phyloP scores from a whole-genome alignment of 2,329 filamentous ascomycete genomes.

The Cadophora malorum region DNA sequence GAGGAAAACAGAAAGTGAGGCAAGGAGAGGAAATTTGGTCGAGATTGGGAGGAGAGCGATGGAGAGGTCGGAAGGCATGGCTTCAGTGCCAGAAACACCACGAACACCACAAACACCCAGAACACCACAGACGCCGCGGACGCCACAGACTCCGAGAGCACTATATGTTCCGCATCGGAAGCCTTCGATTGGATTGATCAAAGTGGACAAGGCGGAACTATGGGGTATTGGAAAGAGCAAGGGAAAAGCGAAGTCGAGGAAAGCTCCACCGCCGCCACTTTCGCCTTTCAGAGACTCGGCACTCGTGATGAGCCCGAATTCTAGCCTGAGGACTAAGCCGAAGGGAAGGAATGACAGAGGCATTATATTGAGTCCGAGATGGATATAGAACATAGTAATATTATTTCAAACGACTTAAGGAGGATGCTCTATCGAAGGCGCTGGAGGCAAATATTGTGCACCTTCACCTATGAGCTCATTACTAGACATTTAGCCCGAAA shows the following conservation, averaged over 20 bases:
- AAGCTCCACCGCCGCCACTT: not conserved
- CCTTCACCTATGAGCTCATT: no score
- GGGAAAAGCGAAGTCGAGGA: not conserved
- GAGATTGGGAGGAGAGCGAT: constrained; percentile 14
- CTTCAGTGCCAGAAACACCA: not conserved
- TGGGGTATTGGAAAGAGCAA: not conserved
- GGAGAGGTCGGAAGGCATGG: constrained; percentile 4
- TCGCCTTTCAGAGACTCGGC: constrained; percentile 10
- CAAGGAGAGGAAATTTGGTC: not conserved
- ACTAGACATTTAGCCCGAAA: no score
- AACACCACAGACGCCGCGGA: not conserved
- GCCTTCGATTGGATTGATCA: not conserved
- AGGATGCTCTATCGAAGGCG: not conserved
- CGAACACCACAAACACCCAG: not conserved
- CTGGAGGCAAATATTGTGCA: not conserved
- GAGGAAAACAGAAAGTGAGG: not conserved
- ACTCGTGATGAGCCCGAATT: not conserved
- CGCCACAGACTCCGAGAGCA: not conserved
- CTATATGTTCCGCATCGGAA: constrained; percentile 2
- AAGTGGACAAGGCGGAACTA: not conserved
- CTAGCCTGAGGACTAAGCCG: not conserved
- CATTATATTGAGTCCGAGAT: not conserved
- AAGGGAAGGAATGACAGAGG: not conserved
- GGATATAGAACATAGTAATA: not conserved
- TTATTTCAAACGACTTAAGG: not conserved